Base-by-base conservation (phyloP, 768 basidiomycete genomes). In the Roridomyces roridus region DNA sequence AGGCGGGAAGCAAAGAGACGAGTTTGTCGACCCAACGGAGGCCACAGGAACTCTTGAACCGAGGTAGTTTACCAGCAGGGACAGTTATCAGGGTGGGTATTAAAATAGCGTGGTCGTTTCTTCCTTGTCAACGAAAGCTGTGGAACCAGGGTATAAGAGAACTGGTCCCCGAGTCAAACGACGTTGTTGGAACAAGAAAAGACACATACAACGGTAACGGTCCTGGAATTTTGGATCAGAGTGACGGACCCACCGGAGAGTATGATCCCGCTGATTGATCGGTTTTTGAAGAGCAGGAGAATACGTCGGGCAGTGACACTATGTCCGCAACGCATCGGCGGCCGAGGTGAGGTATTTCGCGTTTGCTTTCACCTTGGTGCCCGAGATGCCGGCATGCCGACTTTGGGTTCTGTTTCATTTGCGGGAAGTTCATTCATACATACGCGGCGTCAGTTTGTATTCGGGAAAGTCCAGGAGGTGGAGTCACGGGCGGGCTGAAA, bases 311-410 rank as follows among this genome's bases (percentile, higher is more conserved):
- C 24, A 44, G 12, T 25, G 23, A 18, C 21, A 37, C 44, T 51
- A 51, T 45, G 21, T 35, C 56, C 56, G 42, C 31, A 15, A 14
- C 35, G 21, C 37, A 29, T 39, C 42, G 15, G 48, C 35, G 48
- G 10, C 20, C 23, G 46, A 12, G 17, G 15, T 15, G 10, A 11
- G 14, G 12, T 17, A 4, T 28, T 36, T n/a, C 35, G 42, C 23
- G 43, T 23, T 51, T 31, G 25, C 36, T 23, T 41, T 29, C 29
- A 39, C 14, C 24, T 14, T 23, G 25, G 23, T 40, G 10, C 18
- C 49, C 49, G 43, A 17, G 34, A 45, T 36, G 56, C 56, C 49
- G 56, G 29, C 44, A 57, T 57, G 48, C 54, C 54, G 53, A 10
- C 8, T 20, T 25, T 25, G 46, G 34, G 28, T 41, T 34, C 25